Percentiles rank a stretch among this genome's conserved stretches.
Conservation (phyloP, 1,284 basidiomycete species). For the Mycosarcoma maydis region DNA sequence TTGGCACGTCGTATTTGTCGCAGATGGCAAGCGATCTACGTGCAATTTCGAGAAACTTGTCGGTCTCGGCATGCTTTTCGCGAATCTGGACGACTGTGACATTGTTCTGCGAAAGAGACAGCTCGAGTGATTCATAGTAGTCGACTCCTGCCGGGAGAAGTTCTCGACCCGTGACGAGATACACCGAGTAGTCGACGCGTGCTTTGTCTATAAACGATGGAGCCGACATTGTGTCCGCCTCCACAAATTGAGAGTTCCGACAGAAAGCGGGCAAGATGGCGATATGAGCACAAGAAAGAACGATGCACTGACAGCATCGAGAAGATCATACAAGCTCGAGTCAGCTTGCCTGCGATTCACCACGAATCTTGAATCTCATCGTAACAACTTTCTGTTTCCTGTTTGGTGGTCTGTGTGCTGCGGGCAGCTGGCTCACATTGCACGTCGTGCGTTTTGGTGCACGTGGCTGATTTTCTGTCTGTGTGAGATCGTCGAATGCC, state of each 20-base stretch:
- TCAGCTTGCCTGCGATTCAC: too few species aligned
- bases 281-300: not conserved
- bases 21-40: slow-evolving; percentile 78
- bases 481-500: too few species aligned
- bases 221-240: not conserved
- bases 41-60: slow-evolving; percentile 80
- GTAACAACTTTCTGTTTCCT: too few species aligned
- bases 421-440: too few species aligned
- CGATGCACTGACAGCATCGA: too few species aligned
- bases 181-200: slow-evolving; percentile 57
- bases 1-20: slow-evolving; percentile 80
- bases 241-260: too few species aligned
- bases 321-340: too few species aligned
- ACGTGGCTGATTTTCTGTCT: too few species aligned
- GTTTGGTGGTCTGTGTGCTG: too few species aligned
- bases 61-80: slow-evolving; percentile 52
- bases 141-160: slow-evolving; percentile 77
- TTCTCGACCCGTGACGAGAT: slow-evolving; percentile 82
- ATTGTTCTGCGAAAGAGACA: slow-evolving; percentile 82
- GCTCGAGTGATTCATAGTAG: slow-evolving; percentile 80
- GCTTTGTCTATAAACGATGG: slow-evolving; percentile 13
- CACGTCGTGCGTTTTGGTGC: too few species aligned
- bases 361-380: too few species aligned
- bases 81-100: slow-evolving; percentile 82
- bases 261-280: too few species aligned